Conservation (phyloP, 2,329 filamentous ascomycete genomes). For the Monosporascus sp. region DNA sequence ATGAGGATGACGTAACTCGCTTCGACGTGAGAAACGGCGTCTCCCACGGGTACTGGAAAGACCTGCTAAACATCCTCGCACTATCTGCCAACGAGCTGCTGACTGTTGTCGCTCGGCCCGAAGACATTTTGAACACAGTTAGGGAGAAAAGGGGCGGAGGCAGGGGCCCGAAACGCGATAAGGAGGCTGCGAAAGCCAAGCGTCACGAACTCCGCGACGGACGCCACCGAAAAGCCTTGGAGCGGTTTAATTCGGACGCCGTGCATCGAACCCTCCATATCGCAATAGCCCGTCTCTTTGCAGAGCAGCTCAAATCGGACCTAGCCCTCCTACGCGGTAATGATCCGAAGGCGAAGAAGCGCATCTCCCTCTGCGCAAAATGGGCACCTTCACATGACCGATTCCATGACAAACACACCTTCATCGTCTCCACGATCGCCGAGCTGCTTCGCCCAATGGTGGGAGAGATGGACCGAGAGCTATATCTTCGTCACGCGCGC, state of each 20-base stretch:
- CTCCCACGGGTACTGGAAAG: conserved; percentile 59
- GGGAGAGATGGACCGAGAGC: conserved; percentile 32
- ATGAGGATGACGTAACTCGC: conserved; percentile 29
- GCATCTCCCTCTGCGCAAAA: conserved; percentile 52
- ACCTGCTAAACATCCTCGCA: conserved; percentile 51
- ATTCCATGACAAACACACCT: conserved; percentile 55
- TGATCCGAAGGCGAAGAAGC: conserved; percentile 33
- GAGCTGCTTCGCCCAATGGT: conserved; percentile 43
- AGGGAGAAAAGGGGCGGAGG: conserved; percentile 19
- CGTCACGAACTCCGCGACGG: conserved; percentile 26
- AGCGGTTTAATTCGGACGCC: conserved; percentile 34
- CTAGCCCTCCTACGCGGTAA: conserved; percentile 32
- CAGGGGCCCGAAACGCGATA: conserved; percentile 5
- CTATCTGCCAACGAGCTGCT: conserved; percentile 45
- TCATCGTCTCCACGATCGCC: conserved; percentile 50
- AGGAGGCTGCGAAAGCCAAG: conserved; percentile 11
- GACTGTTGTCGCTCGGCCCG: conserved; percentile 32
- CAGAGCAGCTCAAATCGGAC: conserved; percentile 46
- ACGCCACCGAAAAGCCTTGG: conserved; percentile 36
- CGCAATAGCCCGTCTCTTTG: conserved; percentile 49
- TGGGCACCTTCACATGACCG: conserved; percentile 52
- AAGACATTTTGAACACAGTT: conserved; percentile 31
- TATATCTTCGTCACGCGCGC: conserved; percentile 48
- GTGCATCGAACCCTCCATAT: conserved; percentile 49
- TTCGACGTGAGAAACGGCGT: conserved; percentile 42